These are phyloP conservation scores for Zymoseptoria ardabiliae DNA, from an alignment of 2,329 filamentous ascomycete species.

Conservation along the genomic window DNA sequence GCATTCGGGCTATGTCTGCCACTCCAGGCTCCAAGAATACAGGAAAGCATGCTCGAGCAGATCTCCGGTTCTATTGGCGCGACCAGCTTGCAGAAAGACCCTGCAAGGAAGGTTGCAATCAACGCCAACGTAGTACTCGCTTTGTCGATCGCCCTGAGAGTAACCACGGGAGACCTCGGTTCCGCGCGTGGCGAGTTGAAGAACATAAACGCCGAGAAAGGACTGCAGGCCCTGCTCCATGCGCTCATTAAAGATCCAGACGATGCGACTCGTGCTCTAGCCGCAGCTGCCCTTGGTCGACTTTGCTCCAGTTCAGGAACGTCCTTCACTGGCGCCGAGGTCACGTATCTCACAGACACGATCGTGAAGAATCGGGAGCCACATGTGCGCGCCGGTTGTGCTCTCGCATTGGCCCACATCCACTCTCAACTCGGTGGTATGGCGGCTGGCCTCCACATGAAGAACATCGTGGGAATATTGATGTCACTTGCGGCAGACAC, in stretches of 20 bases:
- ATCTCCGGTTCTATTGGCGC: slow-evolving; percentile 82
- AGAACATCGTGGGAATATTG: slow-evolving; percentile 94
- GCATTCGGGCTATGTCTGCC: slow-evolving; percentile 88
- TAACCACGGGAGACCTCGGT: slow-evolving; percentile 72
- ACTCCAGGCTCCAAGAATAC: slow-evolving; percentile 80
- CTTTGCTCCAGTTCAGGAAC: slow-evolving; percentile 82
- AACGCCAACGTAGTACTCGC: slow-evolving; percentile 83
- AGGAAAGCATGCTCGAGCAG: slow-evolving; percentile 93
- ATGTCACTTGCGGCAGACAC: slow-evolving; percentile 96
- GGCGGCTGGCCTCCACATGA: slow-evolving; percentile 92
- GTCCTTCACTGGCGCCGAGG: slow-evolving; percentile 77
- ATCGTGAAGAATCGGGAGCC: slow-evolving; percentile 93
- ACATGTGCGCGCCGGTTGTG: slow-evolving; percentile 85
- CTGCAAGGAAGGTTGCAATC: slow-evolving; percentile 82
- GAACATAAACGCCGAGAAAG: slow-evolving; percentile 68
- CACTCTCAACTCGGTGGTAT: slow-evolving; percentile 95
- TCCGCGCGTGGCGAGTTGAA: slow-evolving; percentile 66
- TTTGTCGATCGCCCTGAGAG: slow-evolving; percentile 70
- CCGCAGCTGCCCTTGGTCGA: slow-evolving; percentile 76
- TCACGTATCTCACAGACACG: slow-evolving; percentile 86
- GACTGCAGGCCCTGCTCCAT: slow-evolving; percentile 60
- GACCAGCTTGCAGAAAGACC: slow-evolving; percentile 71
- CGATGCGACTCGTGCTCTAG: slow-evolving; percentile 75
- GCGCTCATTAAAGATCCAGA: slow-evolving; percentile 76
- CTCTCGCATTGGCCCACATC: slow-evolving; percentile 85